Evolutionary conservation across 2,329 filamentous ascomycete species (phyloP).

Genomic region (Fusarium algeriense): DNA sequence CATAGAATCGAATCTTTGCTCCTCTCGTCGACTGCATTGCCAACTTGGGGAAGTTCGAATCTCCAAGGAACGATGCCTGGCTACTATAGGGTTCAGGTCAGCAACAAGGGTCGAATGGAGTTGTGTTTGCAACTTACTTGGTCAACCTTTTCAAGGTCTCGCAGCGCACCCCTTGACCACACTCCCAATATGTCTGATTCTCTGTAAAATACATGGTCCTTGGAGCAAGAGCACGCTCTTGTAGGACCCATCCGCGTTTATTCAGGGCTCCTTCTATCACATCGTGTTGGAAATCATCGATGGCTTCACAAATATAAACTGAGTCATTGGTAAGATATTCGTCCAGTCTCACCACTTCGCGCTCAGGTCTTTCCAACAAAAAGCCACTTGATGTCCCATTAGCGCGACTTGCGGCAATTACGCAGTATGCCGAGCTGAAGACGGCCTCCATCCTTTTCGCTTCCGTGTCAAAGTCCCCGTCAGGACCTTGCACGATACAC

Average conservation of each 20-base stretch:
- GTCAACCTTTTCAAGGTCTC: conserved; percentile 28
- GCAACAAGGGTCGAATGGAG: rapidly evolving
- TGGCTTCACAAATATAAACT: conserved; percentile 23
- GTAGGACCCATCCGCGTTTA: conserved; percentile 14
- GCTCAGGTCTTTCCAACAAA: conserved; percentile 4
- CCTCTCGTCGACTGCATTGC: conserved; percentile 20
- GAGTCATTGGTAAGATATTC: not conserved
- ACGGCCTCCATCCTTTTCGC: conserved; percentile 4
- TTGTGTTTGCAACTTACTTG: conserved; percentile 23
- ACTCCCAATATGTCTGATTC: conserved; percentile 38
- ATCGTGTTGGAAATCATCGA: conserved; percentile 33
- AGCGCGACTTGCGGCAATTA: conserved; percentile 10
- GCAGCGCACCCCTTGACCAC: conserved; percentile 31
- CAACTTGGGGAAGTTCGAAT: conserved; percentile 33
- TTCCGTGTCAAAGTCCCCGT: not conserved
- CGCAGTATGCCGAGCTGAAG: conserved; percentile 6
- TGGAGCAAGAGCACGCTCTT: conserved; percentile 28
- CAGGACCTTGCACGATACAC: conserved; percentile 19
- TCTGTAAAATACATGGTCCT: conserved; percentile 37
- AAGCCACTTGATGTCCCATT: conserved; percentile 17
- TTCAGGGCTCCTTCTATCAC: conserved; percentile 28
- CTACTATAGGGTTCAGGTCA: not conserved
- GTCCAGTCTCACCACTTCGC: conserved; percentile 8
- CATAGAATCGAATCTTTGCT: conserved; percentile 24
- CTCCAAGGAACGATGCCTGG: conserved; percentile 33